Conservation (phyloP, 2,329 filamentous ascomycete species). For the Aspergillus fumigatus region DNA sequence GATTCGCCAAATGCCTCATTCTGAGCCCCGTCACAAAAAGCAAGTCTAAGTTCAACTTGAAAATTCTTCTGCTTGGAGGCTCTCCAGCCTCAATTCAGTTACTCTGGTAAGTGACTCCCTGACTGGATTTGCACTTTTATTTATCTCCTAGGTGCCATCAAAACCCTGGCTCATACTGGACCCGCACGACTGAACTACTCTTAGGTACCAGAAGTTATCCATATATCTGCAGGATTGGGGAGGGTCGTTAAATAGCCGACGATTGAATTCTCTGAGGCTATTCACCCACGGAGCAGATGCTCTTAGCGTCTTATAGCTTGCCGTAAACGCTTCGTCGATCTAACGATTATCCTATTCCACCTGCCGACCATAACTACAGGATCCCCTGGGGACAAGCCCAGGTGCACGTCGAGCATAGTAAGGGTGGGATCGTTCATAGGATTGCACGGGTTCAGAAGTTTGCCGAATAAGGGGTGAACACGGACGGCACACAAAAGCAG, state of each 20-base stretch:
- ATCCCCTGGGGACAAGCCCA: neutral
- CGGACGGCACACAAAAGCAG: neutral
- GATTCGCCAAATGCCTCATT: neutral
- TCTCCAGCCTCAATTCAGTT: neutral
- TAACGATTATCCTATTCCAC: neutral
- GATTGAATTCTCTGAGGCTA: neutral
- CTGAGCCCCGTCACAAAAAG: neutral
- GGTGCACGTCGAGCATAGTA: neutral
- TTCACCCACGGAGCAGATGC: neutral
- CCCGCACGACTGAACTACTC: neutral
- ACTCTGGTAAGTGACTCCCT: neutral
- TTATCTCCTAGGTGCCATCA: neutral
- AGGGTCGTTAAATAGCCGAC: neutral
- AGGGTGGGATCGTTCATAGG: neutral
- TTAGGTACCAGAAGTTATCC: neutral
- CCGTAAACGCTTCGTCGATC: neutral
- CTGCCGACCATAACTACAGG: neutral
- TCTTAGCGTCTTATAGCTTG: neutral
- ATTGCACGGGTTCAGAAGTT: neutral
- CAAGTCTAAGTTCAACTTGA: neutral
- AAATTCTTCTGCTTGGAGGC: neutral
- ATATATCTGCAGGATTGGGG: neutral
- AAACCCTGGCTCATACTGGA: neutral
- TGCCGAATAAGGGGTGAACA: neutral
- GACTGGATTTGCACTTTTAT: neutral